These are phyloP conservation scores for Phytophthora hybrid DNA, from an alignment of 352 stramenopile genomes.

Conservation along the genomic window DNA sequence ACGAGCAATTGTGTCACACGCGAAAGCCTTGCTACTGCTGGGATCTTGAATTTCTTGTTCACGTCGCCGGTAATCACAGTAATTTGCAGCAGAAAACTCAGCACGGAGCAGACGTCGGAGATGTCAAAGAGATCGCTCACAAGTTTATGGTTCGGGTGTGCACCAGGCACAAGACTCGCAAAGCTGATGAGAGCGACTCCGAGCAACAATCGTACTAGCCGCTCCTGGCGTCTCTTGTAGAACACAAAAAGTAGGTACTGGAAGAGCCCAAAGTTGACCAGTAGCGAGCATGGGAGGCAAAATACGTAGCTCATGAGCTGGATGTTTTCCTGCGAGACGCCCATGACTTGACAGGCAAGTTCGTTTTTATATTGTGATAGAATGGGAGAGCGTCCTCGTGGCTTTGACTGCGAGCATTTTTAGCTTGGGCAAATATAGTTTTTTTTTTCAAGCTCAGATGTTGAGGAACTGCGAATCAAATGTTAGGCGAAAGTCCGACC, in stretches of 20 bases:
- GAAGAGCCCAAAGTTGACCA: constrained; percentile 29
- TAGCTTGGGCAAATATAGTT: too few species aligned
- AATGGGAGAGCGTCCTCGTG: not conserved
- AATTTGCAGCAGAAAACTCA: constrained; percentile 56
- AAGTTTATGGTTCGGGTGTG: constrained; percentile 28
- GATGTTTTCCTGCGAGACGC: constrained; percentile 11
- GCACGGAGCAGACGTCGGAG: constrained; percentile 37
- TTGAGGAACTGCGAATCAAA: too few species aligned
- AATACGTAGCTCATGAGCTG: constrained; percentile 10
- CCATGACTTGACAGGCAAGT: constrained; percentile 3
- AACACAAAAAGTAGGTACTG: constrained; percentile 26
- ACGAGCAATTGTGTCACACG: constrained; percentile 24
- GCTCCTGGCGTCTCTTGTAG: constrained; percentile 29
- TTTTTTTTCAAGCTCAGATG: too few species aligned
- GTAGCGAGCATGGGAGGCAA: constrained; percentile 16
- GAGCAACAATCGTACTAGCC: constrained; percentile 25
- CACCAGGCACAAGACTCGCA: constrained; percentile 33
- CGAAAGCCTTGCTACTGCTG: constrained; percentile 20
- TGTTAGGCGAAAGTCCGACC: too few species aligned
- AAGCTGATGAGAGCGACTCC: constrained; percentile 26
- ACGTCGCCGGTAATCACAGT: constrained; percentile 46
- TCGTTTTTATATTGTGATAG: not conserved
- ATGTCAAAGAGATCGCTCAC: constrained; percentile 45
- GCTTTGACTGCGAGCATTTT: not conserved
- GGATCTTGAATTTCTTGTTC: constrained; percentile 41